Evolutionary conservation across 148 eudicot genomes (phyloP).

Genomic region (Cornus suecica): DNA sequence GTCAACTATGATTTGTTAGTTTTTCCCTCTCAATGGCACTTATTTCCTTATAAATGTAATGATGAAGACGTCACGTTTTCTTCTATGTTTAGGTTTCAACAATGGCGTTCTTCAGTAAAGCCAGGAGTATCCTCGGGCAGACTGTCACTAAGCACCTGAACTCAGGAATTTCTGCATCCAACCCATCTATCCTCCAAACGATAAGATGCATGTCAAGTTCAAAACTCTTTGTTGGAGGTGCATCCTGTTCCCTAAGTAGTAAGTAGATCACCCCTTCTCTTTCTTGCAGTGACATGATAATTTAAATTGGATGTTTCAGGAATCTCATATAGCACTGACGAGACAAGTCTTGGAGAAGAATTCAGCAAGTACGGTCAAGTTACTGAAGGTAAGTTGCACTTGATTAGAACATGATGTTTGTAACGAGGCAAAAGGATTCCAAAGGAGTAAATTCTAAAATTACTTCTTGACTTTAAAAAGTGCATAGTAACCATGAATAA

Average conservation of each 20-base stretch:
- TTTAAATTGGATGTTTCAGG: constrained; percentile 41
- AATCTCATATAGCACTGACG: constrained; percentile 65
- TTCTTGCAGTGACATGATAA: background rate
- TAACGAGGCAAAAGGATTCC: background rate
- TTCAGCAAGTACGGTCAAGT: constrained; percentile 75
- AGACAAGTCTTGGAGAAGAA: constrained; percentile 43
- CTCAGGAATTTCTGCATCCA: constrained; percentile 42
- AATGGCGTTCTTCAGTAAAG: constrained; percentile 84
- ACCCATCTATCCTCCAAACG: constrained; percentile 58
- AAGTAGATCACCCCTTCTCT: background rate
- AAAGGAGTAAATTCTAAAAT: no score
- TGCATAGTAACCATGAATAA: no score
- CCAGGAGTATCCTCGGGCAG: constrained; percentile 56
- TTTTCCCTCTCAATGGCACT: background rate
- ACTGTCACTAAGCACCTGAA: constrained; percentile 47
- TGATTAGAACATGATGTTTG: background rate
- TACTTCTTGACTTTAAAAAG: no score
- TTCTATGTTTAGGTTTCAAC: constrained; percentile 16
- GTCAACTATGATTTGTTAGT: background rate
- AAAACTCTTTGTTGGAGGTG: constrained; percentile 89
- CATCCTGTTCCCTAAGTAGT: background rate
- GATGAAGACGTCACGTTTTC: background rate
- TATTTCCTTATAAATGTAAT: background rate
- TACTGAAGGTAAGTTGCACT: constrained; percentile 54
- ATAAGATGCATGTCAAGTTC: constrained; percentile 75